Evolutionary conservation across 495 filamentous ascomycete genomes (phyloP), one percentile per base, ranked within the genome.

Genomic region (Pseudotulostoma volvatum): DNA sequence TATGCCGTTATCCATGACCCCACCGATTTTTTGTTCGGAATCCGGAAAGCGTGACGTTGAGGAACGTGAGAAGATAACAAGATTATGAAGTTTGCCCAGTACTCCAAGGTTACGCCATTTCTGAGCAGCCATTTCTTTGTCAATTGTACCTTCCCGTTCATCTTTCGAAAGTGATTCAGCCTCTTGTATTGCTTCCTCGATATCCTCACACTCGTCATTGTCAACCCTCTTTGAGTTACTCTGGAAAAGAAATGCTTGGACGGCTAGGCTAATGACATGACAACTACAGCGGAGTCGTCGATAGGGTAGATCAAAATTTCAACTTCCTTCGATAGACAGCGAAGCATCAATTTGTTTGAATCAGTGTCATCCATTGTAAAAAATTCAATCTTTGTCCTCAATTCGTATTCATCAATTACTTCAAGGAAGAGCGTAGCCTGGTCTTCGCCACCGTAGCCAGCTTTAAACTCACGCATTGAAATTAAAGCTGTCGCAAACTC

Each of bases 221-320:
- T 11, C 11, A 28, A 28, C 11, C 23, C 23, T 28, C 23, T 28
- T 28, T 28, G 23, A 5, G 23, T 28, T 28, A 11, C 23, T 28
- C 14, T 14, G 33, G 16, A 34, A 34, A 18, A 34, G 33, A 13
- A 34, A 34, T 14, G 33, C 33, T 34, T 34, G 33, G 8, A 34
- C 33, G 16, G 33, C 33, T 13, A 34, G 14, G 33, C 14, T 34
- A n/a, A 34, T 36, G 34, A 36, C 34, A 36, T 36, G 34, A 18
- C 34, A 11, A 36, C n/a, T 36, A 18, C 34, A 36, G 16, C 16
- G 19, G 16, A 36, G 16, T 11, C 34, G 34, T 36, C 34, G 4
- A 36, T 36, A 36, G 11, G 3, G 11, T 2, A 16, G 34, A 18
- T 36, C 16, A 11, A 16, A 36, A n/a, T 36, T 18, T 28, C 23